These are phyloP conservation scores for Silene coronaria DNA, from an alignment of 179 eudicot species.

Conservation along the genomic window DNA sequence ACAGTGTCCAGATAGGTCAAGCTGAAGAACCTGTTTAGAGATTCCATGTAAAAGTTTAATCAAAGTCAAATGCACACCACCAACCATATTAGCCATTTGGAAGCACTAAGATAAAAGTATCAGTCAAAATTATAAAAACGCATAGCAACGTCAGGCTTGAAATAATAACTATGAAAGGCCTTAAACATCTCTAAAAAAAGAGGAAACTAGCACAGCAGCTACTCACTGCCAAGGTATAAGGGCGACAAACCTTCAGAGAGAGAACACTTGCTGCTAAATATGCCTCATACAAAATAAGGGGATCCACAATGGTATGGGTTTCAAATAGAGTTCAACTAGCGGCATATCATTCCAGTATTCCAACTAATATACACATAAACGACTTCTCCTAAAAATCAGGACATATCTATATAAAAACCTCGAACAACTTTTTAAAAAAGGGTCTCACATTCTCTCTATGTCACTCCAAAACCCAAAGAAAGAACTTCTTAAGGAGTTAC, in stretches of 20 bases:
- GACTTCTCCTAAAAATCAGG: background rate
- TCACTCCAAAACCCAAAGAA: background rate
- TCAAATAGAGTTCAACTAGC: too few relatives aligned
- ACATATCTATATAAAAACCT: background rate
- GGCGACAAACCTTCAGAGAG: background rate
- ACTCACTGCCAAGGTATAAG: background rate
- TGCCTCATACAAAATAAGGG: background rate
- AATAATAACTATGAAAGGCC: background rate
- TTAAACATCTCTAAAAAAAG: background rate
- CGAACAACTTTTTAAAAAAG: background rate
- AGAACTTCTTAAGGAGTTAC: background rate
- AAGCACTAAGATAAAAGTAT: background rate
- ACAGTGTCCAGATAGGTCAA: conserved; percentile 85
- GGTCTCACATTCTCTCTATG: background rate
- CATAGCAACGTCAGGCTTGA: background rate
- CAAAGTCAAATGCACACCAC: background rate
- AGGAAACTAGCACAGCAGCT: background rate
- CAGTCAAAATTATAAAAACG: background rate
- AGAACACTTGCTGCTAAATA: background rate
- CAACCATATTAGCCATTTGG: background rate
- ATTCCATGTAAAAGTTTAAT: background rate
- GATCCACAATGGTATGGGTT: too few relatives aligned
- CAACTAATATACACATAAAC: background rate
- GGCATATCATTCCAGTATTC: background rate
- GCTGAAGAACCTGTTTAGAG: conserved; percentile 66